Evolutionary conservation across 2,329 filamentous ascomycete genomes (phyloP), one percentile per base, ranked within the genome.

Genomic region (Penicillium digitatum): DNA sequence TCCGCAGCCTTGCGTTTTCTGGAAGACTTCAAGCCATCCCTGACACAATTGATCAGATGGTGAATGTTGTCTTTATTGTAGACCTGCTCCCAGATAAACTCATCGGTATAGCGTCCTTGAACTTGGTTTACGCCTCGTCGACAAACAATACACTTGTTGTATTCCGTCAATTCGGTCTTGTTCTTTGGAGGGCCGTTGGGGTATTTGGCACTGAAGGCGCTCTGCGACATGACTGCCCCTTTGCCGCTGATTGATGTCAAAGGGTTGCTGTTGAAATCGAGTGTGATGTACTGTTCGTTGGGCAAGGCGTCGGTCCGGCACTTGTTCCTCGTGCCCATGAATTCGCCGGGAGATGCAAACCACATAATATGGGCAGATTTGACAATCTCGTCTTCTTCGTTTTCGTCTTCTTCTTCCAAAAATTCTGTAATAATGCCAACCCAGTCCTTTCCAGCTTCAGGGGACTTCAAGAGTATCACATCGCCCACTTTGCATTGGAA

Each of bases 361-460:
- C 94, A 99, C 81, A 96, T 87, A 68, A 99, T 94, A 59, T 87
- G 88, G 52, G 89, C 93, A 26, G 87, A 85, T 78, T 90, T 96
- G 60, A 74, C 50, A 27, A 67, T 42, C 42, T 68, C 64, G 18
- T 63, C 67, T 31, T 78, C 71, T 40, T 88, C 83, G 3, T 85
- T 86, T 12, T 88, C 86, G 20, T 89, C 82, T 43, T 88, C 86
- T 31, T 86, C 83, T 43, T 93, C 86, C 37, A 86, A 70, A 62
- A 99, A 96, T 40, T 89, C 86, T 66, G 87, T 88, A 49, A 96
- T 87, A 58, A 99, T 85, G 32, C 90, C 94, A 3, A 95, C 88
- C 92, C 94, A 99, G 11, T 91, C 88, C 66, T 95, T 90, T 61
- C 90, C 90, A 38, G 84, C 83, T 4, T 89, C 90, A 37, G 95